These are phyloP conservation scores for Cladophialophora bantiana DNA, from an alignment of 2,329 filamentous ascomycete genomes.

Conservation along the genomic window DNA sequence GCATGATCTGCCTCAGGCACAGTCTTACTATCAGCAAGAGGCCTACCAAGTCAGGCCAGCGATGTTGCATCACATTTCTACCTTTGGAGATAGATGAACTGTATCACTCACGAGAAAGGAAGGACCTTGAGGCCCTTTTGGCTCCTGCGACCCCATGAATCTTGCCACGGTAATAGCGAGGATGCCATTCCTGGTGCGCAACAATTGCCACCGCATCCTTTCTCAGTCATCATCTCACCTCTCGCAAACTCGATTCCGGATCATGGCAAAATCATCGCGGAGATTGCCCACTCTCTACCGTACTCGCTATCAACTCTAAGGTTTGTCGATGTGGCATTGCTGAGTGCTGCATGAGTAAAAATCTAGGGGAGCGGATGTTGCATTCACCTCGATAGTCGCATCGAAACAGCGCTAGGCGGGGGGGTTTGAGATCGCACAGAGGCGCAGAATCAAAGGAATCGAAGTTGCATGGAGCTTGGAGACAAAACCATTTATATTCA, in stretches of 20 bases:
- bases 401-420: background rate
- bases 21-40: background rate
- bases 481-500: background rate
- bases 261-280: background rate
- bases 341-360: background rate
- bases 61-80: background rate
- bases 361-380: background rate
- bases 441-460: background rate
- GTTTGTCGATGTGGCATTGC: background rate
- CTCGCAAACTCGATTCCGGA: background rate
- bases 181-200: background rate
- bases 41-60: background rate
- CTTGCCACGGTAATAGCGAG: background rate
- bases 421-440: background rate
- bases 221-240: background rate
- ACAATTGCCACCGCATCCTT: background rate
- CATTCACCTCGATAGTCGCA: background rate
- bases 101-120: background rate
- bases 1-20: constrained; percentile 16
- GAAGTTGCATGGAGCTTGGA: background rate
- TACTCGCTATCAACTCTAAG: background rate
- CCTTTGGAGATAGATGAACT: background rate
- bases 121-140: background rate
- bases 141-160: background rate
- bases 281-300: background rate